Percentiles rank a stretch among this genome's conserved stretches.
Conservation (phyloP, 2,329 filamentous ascomycete genomes). For the Aureobasidium sp. region DNA sequence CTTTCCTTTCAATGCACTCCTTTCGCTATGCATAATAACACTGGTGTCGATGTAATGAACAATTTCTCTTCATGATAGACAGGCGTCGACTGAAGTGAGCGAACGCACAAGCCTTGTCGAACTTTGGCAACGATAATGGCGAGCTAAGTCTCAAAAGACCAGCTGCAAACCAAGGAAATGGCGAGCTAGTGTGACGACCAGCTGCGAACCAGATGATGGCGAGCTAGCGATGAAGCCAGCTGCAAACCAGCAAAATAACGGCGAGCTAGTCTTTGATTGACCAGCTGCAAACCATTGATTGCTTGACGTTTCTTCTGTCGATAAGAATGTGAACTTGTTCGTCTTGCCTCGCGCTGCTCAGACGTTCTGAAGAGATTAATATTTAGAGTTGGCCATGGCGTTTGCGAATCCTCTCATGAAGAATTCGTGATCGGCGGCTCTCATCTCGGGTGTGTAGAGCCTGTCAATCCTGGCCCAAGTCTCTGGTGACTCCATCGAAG, state of each 20-base stretch:
- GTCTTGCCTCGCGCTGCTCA: background rate
- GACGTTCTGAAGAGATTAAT: background rate
- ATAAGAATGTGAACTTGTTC: background rate
- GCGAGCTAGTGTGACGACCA: background rate
- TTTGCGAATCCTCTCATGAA: background rate
- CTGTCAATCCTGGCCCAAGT: background rate
- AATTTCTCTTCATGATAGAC: background rate
- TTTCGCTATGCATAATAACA: slow-evolving; percentile 7
- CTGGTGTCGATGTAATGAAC: background rate
- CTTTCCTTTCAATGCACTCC: background rate
- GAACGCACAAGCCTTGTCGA: background rate
- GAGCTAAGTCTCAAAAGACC: background rate
- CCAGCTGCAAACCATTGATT: slow-evolving; percentile 1
- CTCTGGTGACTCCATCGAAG: background rate
- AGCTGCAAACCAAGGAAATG: background rate
- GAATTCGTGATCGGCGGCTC: background rate
- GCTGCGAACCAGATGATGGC: slow-evolving; percentile 3
- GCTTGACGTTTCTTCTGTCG: background rate
- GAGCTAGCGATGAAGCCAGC: slow-evolving; percentile 4
- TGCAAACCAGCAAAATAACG: background rate
- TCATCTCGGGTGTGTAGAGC: slow-evolving; percentile 1
- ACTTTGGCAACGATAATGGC: background rate
- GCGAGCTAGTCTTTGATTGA: background rate
- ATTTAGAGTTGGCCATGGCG: background rate
- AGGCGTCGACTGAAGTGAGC: background rate